Evolutionary conservation across 78 protist species (phyloP), one percentile per base, ranked within the genome.

Genomic region (Corallochytrium limacisporum): DNA sequence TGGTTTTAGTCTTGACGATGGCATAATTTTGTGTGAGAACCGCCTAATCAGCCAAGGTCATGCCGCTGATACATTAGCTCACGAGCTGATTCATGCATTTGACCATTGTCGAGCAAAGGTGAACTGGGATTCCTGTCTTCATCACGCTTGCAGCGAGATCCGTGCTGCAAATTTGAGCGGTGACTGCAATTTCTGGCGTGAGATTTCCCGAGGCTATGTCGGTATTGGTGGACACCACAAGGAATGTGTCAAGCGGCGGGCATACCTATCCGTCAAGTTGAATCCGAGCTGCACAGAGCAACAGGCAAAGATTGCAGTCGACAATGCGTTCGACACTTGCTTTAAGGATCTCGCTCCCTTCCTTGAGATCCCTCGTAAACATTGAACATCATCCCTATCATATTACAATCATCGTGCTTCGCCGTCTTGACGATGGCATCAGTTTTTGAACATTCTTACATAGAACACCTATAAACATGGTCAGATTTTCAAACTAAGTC

Each of bases 111-210:
- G 78, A 53, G 67, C 68, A n/a, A 50, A 72, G 48, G 47, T 85
- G 35, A 74, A 76, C 72, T 66, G 79, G 67, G n/a, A 12, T 22
- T 39, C 69, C 76, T 54, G 76, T 28, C 20, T 9, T 10, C 91
- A 85, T 28, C 65, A 75, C 22, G 87, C 91, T 10, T 85, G 91
- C 75, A 59, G 85, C 3, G 91, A 85, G 77, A 79, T 79, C 42
- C 81, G 91, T 32, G 91, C 91, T 7, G 84, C 86, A 2, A 70
- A 55, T 38, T 49, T 85, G 6, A 69, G 80, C 57, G 91, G 91
- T 7, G 91, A 85, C 66, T 85, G 91, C 65, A 16, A n/a, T 3
- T 43, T 28, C 26, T 20, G 24, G 15, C 26, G 12, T 8, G 20
- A 5, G 12, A 39, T 50, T 42, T 44, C 39, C 22, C 13, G 28